Evolutionary conservation across 495 filamentous ascomycete genomes (phyloP).

Genomic region (Podospora pseudoanserina): DNA sequence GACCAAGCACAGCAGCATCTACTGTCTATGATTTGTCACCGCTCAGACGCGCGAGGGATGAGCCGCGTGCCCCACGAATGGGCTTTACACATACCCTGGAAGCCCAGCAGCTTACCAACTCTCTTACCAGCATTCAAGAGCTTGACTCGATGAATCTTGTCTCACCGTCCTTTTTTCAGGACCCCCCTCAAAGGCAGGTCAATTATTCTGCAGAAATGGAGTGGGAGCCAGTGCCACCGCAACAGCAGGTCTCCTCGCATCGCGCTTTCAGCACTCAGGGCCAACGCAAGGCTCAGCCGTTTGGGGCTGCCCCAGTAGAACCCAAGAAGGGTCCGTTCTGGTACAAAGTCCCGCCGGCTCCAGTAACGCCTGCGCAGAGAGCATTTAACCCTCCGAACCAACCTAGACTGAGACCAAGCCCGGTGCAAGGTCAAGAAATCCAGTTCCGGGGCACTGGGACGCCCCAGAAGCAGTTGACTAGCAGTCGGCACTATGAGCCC

Average conservation of each 20-base stretch:
- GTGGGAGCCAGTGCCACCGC: slow-evolving; percentile 66
- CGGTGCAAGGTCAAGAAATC: slow-evolving; percentile 22
- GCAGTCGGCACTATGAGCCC: not conserved
- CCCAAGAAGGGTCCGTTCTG: slow-evolving; percentile 46
- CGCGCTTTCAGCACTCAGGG: slow-evolving; percentile 46
- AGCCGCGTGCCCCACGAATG: slow-evolving; percentile 12
- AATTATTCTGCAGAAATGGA: slow-evolving; percentile 65
- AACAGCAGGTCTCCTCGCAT: slow-evolving; percentile 39
- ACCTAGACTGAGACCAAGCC: slow-evolving; percentile 43
- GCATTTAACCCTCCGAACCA: slow-evolving; percentile 58
- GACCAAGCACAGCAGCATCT: slow-evolving; percentile 6
- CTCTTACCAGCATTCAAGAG: slow-evolving; percentile 10
- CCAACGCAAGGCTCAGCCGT: slow-evolving; percentile 49
- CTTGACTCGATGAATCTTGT: slow-evolving; percentile 21
- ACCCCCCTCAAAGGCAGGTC: not conserved
- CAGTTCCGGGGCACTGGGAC: not conserved
- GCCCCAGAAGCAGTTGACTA: not conserved
- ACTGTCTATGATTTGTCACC: not conserved
- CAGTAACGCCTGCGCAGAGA: slow-evolving; percentile 59
- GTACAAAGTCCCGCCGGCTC: slow-evolving; percentile 62
- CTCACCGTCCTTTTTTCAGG: not conserved
- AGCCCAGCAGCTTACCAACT: slow-evolving; percentile 3
- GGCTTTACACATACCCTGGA: slow-evolving; percentile 18
- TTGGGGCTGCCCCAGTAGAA: slow-evolving; percentile 52
- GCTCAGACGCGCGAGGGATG: slow-evolving; percentile 1